Evolutionary conservation across 306 rosid species (phyloP).

Genomic region (Trifolium fragiferum): DNA sequence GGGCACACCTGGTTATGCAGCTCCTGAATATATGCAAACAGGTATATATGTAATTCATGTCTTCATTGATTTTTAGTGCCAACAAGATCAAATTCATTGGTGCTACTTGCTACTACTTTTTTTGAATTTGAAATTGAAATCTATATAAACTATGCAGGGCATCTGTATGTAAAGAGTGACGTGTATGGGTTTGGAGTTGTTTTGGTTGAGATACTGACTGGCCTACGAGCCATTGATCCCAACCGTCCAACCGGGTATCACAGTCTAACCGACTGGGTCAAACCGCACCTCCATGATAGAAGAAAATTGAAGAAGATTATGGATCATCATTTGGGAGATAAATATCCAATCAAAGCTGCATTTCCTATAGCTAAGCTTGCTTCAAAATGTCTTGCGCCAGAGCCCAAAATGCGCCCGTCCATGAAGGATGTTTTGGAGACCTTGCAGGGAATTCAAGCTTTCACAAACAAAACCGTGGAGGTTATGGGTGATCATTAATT

Average conservation of each 20-base stretch:
- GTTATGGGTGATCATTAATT: neutral
- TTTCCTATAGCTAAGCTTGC: conserved; percentile 74
- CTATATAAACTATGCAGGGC: conserved; percentile 50
- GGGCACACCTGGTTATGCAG: conserved; percentile 98
- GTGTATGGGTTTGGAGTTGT: conserved; percentile 96
- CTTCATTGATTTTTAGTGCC: neutral
- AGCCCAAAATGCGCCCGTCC: conserved; percentile 81
- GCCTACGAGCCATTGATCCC: conserved; percentile 67
- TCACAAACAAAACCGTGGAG: conserved; percentile 50
- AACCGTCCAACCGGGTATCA: conserved; percentile 77
- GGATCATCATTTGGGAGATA: conserved; percentile 71
- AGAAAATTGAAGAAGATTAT: conserved; percentile 73
- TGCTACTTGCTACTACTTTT: neutral
- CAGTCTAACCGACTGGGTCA: conserved; percentile 76
- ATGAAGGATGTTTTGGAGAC: conserved; percentile 81
- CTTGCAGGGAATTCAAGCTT: conserved; percentile 67
- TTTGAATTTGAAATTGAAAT: neutral
- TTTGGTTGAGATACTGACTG: conserved; percentile 82
- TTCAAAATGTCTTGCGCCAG: conserved; percentile 72
- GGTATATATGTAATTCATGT: conserved; percentile 45
- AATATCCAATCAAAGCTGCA: conserved; percentile 86
- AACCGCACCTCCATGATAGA: conserved; percentile 72
- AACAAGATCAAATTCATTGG: neutral
- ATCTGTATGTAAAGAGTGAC: conserved; percentile 88
- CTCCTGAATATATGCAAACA: conserved; percentile 93